Conservation (phyloP, 768 basidiomycete species). For the Mycena leptocephala region DNA sequence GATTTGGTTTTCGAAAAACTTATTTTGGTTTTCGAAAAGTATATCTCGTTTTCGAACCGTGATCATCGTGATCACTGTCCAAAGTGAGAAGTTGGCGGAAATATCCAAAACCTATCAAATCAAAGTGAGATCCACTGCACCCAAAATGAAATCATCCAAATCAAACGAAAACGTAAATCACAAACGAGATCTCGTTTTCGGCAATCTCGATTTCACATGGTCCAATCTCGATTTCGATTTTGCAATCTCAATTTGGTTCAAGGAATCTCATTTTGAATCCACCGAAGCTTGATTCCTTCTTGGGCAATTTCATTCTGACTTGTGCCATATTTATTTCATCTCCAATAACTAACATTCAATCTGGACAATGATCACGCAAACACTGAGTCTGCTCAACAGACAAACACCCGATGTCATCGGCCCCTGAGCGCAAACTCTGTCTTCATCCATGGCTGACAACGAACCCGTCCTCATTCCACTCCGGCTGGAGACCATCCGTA, state of each 20-base stretch:
- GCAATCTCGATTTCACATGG: not conserved
- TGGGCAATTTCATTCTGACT: not conserved
- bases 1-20: not conserved
- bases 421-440: not conserved
- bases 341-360: not conserved
- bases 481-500: conserved; percentile 39
- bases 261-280: not conserved
- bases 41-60: not conserved
- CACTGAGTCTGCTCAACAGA: not conserved
- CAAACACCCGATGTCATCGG: not conserved
- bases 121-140: not conserved
- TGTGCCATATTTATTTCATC: not conserved
- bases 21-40: no score
- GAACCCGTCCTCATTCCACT: conserved; percentile 2
- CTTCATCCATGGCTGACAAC: not conserved
- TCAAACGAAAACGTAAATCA: no score
- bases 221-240: not conserved
- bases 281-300: not conserved
- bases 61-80: not conserved
- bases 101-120: not conserved
- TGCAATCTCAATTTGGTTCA: not conserved
- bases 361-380: not conserved
- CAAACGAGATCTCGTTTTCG: not conserved
- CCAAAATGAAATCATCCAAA: not conserved
- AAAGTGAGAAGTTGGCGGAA: no score